phyloP scores from a whole-genome alignment of 441 rosid genomes.

The Melastoma candidum region DNA sequence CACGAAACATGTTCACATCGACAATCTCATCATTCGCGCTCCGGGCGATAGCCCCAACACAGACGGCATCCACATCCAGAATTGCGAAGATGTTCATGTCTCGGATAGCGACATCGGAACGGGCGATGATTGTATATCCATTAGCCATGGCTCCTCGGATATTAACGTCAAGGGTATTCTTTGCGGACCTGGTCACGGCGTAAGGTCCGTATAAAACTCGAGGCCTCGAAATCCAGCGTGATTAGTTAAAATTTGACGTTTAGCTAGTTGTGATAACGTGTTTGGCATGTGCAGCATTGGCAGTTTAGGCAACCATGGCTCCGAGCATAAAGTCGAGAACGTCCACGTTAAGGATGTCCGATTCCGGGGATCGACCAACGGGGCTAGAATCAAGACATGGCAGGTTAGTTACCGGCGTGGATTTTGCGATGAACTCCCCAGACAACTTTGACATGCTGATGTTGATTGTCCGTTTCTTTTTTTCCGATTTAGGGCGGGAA shows the following conservation, averaged over 20 bases:
- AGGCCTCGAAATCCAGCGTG: too few relatives aligned
- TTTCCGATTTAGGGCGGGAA: constrained; percentile 16
- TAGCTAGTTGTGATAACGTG: neutral
- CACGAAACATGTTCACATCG: neutral
- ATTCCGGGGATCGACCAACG: constrained; percentile 16
- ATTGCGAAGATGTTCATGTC: neutral
- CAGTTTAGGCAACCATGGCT: constrained; percentile 11
- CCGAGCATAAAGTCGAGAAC: constrained; percentile 1
- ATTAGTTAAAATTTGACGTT: neutral
- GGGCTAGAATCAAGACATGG: constrained; percentile 31
- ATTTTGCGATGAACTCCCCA: neutral
- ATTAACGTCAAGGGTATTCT: neutral
- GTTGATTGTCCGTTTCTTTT: neutral
- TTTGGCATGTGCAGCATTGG: neutral
- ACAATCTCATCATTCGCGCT: neutral
- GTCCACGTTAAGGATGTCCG: constrained; percentile 14
- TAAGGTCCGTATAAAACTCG: neutral
- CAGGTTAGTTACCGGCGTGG: constrained; percentile 11
- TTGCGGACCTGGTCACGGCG: constrained; percentile 14
- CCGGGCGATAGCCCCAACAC: constrained; percentile 10
- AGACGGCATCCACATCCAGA: constrained; percentile 7
- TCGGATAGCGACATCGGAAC: neutral
- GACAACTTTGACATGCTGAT: too few relatives aligned
- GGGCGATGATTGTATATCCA: constrained; percentile 11
- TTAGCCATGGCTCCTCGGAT: neutral